Percentiles rank a stretch among this genome's conserved stretches.
Evolutionary conservation across 129 eudicot genomes (phyloP).

Genomic region (Artemisia argyi): DNA sequence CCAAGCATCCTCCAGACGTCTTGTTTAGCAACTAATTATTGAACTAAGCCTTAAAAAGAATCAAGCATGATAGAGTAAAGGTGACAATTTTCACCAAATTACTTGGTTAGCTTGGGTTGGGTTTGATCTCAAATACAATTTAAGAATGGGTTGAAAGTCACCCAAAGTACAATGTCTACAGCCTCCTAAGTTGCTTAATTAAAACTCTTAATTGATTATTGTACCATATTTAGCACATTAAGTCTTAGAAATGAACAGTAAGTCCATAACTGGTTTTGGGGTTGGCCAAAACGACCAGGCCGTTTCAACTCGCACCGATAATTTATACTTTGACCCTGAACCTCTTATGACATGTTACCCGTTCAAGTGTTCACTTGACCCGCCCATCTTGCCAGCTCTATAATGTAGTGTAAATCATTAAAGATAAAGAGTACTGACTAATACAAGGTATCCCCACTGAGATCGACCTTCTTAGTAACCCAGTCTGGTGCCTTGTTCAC

Average conservation of each 20-base stretch:
- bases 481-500: slow-evolving; percentile 78
- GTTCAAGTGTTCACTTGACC: neutral
- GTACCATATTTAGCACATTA: neutral
- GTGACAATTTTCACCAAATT: too few relatives aligned
- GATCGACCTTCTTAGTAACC: slow-evolving; percentile 53
- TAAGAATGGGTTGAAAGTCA: neutral
- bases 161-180: neutral
- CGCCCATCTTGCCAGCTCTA: neutral
- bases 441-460: slow-evolving; percentile 66
- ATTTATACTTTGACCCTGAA: neutral
- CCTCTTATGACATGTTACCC: neutral
- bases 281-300: neutral
- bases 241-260: neutral
- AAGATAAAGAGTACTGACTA: slow-evolving; percentile 43
- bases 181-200: neutral
- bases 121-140: neutral
- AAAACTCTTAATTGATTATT: neutral
- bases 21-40: neutral
- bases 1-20: neutral
- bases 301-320: neutral
- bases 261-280: neutral
- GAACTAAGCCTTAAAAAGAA: neutral
- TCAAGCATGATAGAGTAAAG: neutral
- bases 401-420: neutral
- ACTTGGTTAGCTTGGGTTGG: neutral